Conservation (phyloP, 257 asterid genomes). For the Fraxinus americana region DNA sequence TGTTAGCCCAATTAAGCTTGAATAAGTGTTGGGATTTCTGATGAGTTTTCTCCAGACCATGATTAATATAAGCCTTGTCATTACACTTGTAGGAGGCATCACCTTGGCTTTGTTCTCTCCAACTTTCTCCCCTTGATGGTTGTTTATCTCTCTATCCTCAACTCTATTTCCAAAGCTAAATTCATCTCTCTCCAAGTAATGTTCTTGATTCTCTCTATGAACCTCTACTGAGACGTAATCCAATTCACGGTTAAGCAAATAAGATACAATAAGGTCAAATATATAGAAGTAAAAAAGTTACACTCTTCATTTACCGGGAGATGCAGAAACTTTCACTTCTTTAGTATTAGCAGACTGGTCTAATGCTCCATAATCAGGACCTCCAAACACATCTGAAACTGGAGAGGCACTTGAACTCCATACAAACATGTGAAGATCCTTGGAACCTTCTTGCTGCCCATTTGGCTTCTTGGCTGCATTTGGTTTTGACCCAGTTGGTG, state of each 20-base stretch:
- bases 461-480: constrained; percentile 22
- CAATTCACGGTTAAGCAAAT: neutral
- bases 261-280: no score
- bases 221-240: constrained; percentile 26
- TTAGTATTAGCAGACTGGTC: constrained; percentile 27
- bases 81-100: constrained; percentile 76
- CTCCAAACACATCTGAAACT: constrained; percentile 40
- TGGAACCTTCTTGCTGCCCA: constrained; percentile 27
- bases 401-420: constrained; percentile 51
- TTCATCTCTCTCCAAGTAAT: constrained; percentile 34
- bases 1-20: constrained; percentile 60
- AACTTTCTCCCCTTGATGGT: constrained; percentile 35
- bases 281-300: no score
- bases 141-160: constrained; percentile 29
- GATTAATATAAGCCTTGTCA: constrained; percentile 68
- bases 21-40: constrained; percentile 70
- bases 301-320: constrained; percentile 23
- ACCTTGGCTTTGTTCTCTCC: constrained; percentile 47
- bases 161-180: constrained; percentile 36
- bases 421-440: constrained; percentile 49
- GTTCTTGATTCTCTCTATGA: constrained; percentile 27
- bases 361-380: constrained; percentile 23
- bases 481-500: constrained; percentile 29
- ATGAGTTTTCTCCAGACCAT: constrained; percentile 84
- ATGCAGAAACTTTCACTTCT: constrained; percentile 26